Conservation (phyloP, 768 basidiomycete genomes). For the Leucocoprinus sp. region DNA sequence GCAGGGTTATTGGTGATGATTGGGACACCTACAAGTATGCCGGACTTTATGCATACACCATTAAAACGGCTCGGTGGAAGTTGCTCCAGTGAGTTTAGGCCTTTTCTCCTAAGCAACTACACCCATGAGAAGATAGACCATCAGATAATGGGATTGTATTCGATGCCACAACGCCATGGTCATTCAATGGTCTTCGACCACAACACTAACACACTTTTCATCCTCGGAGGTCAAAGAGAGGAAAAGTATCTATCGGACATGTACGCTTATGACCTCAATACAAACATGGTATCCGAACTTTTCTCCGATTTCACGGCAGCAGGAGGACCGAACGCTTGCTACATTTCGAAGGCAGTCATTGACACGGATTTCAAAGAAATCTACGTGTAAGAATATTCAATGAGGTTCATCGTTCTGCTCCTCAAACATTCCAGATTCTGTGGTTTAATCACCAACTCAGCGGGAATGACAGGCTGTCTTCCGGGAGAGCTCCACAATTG, state of each 20-base stretch:
- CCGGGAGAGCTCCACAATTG: constrained; percentile 48
- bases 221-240: constrained; percentile 68
- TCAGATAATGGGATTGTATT: constrained; percentile 25
- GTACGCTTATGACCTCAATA: constrained; percentile 61
- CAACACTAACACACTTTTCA: constrained; percentile 46
- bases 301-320: constrained; percentile 51
- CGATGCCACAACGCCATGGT: constrained; percentile 57
- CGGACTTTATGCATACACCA: constrained; percentile 66
- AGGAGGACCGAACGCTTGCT: constrained; percentile 65
- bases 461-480: constrained; percentile 30
- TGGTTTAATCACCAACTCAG: constrained; percentile 42
- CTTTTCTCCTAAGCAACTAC: constrained; percentile 3
- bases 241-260: constrained; percentile 67
- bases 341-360: constrained; percentile 67
- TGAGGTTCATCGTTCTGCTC: neutral
- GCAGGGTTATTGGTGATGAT: constrained; percentile 61
- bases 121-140: constrained; percentile 13
- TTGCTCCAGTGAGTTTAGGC: constrained; percentile 46
- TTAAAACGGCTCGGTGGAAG: constrained; percentile 59
- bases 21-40: constrained; percentile 55
- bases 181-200: constrained; percentile 81
- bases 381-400: constrained; percentile 49
- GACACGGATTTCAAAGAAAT: constrained; percentile 57
- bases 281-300: constrained; percentile 49
- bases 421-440: constrained; percentile 39